phyloP scores from a whole-genome alignment of 2,329 filamentous ascomycete genomes.

The Rachicladosporium sp. region DNA sequence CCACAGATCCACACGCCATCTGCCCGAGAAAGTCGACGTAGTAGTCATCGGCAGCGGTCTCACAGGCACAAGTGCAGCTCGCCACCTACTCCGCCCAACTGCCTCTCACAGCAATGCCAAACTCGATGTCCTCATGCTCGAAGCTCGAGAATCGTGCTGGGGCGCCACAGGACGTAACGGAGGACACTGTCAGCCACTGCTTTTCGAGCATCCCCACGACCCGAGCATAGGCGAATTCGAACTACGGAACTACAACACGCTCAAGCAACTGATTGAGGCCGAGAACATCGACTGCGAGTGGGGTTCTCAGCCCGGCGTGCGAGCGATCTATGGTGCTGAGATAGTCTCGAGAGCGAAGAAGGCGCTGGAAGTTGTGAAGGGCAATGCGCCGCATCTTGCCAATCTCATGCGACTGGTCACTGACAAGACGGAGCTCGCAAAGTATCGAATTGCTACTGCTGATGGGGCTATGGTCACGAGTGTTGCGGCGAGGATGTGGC shows the following conservation, averaged over 20 bases:
- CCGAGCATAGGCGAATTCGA: constrained; percentile 54
- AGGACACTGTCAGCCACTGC: constrained; percentile 59
- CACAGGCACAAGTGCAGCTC: constrained; percentile 58
- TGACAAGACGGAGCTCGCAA: constrained; percentile 33
- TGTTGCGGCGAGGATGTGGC: constrained; percentile 60
- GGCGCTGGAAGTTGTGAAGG: constrained; percentile 39
- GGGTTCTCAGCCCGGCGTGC: constrained; percentile 49
- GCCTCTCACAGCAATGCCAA: background rate
- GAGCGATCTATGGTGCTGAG: constrained; percentile 46
- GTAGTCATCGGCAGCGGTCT: constrained; percentile 66
- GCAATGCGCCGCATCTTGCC: constrained; percentile 45
- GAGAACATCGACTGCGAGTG: constrained; percentile 59
- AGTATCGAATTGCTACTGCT: constrained; percentile 42
- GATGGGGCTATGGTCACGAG: constrained; percentile 52
- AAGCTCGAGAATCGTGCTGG: constrained; percentile 69
- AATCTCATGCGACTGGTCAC: constrained; percentile 27
- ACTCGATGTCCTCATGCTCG: constrained; percentile 55
- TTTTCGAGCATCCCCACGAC: constrained; percentile 49
- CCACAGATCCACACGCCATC: constrained; percentile 52
- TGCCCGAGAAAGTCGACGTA: constrained; percentile 54
- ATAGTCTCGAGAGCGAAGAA: constrained; percentile 41
- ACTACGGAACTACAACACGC: constrained; percentile 51
- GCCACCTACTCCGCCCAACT: constrained; percentile 29
- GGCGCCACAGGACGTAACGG: constrained; percentile 65
- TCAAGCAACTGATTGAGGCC: constrained; percentile 45